Percentiles rank a stretch among this genome's conserved stretches.
Evolutionary conservation across 2,329 filamentous ascomycete genomes (phyloP).

Genomic region (Colletotrichum sp.): DNA sequence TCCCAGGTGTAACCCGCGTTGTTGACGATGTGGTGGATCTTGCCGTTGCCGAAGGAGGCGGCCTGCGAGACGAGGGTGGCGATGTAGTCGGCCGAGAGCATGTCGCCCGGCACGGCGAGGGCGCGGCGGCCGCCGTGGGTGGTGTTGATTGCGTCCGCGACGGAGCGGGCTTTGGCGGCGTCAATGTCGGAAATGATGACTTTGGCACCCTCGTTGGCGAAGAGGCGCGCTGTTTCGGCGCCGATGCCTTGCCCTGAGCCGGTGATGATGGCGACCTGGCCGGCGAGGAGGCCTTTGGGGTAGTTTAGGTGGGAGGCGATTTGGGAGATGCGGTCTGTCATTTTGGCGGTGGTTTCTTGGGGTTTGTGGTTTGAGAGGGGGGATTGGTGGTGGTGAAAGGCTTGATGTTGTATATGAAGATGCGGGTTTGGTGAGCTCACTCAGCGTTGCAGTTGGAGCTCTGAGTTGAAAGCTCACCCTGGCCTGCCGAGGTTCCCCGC

Average conservation of each 20-base stretch:
- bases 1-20: constrained; percentile 95
- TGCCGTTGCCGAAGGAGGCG: constrained; percentile 81
- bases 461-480: not conserved
- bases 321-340: constrained; percentile 69
- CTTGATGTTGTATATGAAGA: not conserved
- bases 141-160: constrained; percentile 70
- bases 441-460: not conserved
- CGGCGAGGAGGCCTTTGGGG: constrained; percentile 77
- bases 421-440: not conserved
- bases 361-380: not conserved
- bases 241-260: constrained; percentile 88
- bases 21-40: constrained; percentile 91
- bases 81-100: constrained; percentile 75
- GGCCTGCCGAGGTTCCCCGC: constrained; percentile 24
- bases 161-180: constrained; percentile 69
- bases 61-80: constrained; percentile 74
- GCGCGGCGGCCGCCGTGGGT: constrained; percentile 67
- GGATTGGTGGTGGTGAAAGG: not conserved
- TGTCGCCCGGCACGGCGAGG: constrained; percentile 77
- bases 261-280: constrained; percentile 87
- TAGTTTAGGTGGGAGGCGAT: constrained; percentile 82
- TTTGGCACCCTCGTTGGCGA: constrained; percentile 87
- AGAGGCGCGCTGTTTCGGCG: constrained; percentile 80
- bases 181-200: constrained; percentile 88
- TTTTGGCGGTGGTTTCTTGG: constrained; percentile 26